Base-by-base conservation (phyloP, 2,329 filamentous ascomycete genomes). In the Xenosphaeropsis pyriputrescens region DNA sequence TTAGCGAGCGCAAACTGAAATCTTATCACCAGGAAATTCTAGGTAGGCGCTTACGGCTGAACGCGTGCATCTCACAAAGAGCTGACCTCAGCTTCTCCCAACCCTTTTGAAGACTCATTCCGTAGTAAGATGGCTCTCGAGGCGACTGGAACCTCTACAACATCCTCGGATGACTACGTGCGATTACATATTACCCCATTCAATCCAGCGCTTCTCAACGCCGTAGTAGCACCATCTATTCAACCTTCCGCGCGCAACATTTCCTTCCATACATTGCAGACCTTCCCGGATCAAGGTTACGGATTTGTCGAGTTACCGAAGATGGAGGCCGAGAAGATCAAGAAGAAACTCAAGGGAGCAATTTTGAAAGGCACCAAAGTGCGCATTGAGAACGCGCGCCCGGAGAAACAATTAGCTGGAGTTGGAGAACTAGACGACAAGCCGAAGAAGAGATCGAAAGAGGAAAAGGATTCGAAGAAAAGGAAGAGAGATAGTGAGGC, bases 151-250 rank as follows among this genome's bases (percentile, higher is more conserved):
- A 17, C 35, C 8, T 15, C 37, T 33, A 13, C 12, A 18, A 15
- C 17, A 29, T 18, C 12, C 2, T 18, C 31, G 12, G 33, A 15
- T n/a, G 50, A 52, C 42, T 56, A 51, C 50, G 64, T 60, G 29
- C 73, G 85, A 49, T 72, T 98, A 38, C 85, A 98, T 61, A 91
- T 98, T 50, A 80, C 84, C 13, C 91, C 91, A 35, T 71, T 98
- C 48, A 85, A 79, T 50, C 65, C 79, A 30, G 73, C 79, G 6
- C 71, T 96, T 14, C 65, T 91, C 40, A 69, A 72, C 39, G 66
- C 79, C 35, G 72, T 93, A 42, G 59, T 98, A 35, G 76, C 84
- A 16, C 65, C 78, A 1, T 70, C 79, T 1, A 54, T 84, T 12
- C 71, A 75, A 29, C 66, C 75, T 12, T 64, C 65, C 34, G 85